A percentile compares a stretch with the other conserved stretches of the same genome.
These are phyloP conservation scores for Sporobolomyces pararoseus DNA, from an alignment of 768 basidiomycete genomes.

Conservation along the genomic window DNA sequence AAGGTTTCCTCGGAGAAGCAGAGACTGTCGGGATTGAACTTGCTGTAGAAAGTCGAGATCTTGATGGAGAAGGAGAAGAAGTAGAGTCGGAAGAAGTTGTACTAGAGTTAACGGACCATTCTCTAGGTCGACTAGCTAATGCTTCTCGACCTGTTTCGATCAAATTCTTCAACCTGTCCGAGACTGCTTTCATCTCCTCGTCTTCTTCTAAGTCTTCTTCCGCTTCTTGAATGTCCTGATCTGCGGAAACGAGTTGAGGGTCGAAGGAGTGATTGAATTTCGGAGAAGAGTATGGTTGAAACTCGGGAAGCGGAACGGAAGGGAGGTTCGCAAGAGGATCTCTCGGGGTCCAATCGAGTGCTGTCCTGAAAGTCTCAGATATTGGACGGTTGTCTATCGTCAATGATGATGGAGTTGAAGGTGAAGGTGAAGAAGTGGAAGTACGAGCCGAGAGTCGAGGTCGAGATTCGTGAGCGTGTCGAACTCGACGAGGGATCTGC, in stretches of 20 bases:
- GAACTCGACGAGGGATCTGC: slow-evolving; percentile 24
- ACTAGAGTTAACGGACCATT: neutral
- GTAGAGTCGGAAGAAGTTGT: neutral
- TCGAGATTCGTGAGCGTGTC: slow-evolving; percentile 19
- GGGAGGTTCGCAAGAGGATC: slow-evolving; percentile 20
- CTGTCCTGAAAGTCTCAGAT: too few species aligned
- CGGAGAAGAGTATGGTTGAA: slow-evolving; percentile 22
- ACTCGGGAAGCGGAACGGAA: slow-evolving; percentile 7
- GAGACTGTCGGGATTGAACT: too few species aligned
- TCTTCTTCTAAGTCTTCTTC: slow-evolving; percentile 8
- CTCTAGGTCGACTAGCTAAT: slow-evolving; percentile 17
- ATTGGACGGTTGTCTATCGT: too few species aligned
- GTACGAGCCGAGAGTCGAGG: neutral
- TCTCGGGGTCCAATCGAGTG: neutral
- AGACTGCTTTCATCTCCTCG: slow-evolving; percentile 10
- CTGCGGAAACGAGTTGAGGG: neutral
- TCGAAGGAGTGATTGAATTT: neutral
- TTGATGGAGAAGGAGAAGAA: too few species aligned
- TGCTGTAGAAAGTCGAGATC: neutral
- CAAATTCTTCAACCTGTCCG: slow-evolving; percentile 3
- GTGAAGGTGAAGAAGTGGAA: neutral
- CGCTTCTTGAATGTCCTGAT: neutral
- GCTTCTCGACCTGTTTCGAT: slow-evolving; percentile 16
- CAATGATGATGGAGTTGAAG: neutral
- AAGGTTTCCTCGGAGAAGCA: neutral